Evolutionary conservation across 2,329 filamentous ascomycete genomes (phyloP).

Genomic region (Fusarium lateritium): DNA sequence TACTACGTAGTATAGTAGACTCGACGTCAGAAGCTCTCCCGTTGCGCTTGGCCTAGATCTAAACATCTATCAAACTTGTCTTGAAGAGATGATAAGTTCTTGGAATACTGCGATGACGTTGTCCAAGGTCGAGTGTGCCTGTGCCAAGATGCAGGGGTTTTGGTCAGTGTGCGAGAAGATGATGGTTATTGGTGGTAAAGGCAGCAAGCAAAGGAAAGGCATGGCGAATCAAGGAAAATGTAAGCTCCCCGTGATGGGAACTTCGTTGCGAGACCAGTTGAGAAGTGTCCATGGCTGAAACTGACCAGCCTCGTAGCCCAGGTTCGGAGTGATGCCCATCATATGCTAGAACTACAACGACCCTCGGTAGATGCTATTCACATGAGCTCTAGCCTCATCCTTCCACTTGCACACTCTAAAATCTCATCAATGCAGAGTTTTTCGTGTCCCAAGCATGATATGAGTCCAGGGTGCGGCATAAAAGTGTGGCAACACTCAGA

Average conservation of each 20-base stretch:
- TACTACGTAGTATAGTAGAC: not conserved
- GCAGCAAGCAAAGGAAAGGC: not conserved
- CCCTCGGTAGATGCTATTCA: no score
- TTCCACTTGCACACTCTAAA: not conserved
- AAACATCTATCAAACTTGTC: not conserved
- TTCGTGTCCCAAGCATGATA: slow-evolving; percentile 7
- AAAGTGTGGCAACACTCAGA: slow-evolving; percentile 6
- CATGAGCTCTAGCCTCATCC: not conserved
- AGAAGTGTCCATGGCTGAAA: not conserved
- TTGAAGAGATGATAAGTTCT: not conserved
- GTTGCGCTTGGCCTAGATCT: not conserved
- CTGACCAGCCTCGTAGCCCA: not conserved
- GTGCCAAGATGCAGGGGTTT: slow-evolving; percentile 19
- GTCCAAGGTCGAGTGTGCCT: not conserved
- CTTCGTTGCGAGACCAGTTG: not conserved
- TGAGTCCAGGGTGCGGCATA: not conserved
- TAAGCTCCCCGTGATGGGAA: not conserved
- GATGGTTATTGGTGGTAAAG: slow-evolving; percentile 19
- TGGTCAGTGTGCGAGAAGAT: not conserved
- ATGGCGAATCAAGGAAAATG: slow-evolving; percentile 9
- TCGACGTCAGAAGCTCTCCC: slow-evolving; percentile 7
- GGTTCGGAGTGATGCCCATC: not conserved
- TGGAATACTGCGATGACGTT: slow-evolving; percentile 26
- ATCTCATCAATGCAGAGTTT: not conserved
- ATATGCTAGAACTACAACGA: slow-evolving; percentile 11